A percentile compares a stretch with the other conserved stretches of the same genome.
Conservation (phyloP, 2,329 filamentous ascomycete species). For the Purpureocillium lavendulum region DNA sequence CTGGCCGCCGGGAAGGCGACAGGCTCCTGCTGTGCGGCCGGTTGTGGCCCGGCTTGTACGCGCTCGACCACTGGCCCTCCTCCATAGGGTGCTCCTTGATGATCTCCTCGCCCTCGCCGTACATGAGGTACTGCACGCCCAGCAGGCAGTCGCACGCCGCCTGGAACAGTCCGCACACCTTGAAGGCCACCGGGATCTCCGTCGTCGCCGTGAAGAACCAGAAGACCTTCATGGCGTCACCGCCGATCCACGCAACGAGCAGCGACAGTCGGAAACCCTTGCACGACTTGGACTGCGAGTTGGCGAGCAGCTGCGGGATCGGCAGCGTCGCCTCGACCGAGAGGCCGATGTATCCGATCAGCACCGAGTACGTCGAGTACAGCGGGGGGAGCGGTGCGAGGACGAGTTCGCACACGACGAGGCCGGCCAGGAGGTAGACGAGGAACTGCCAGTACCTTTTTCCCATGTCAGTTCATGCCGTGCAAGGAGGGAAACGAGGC, state of each 20-base stretch:
- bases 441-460: slow-evolving; percentile 66
- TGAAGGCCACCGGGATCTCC: slow-evolving; percentile 69
- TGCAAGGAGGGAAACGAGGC: neutral
- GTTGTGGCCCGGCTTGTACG: slow-evolving; percentile 18
- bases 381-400: slow-evolving; percentile 47
- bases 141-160: slow-evolving; percentile 67
- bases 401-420: slow-evolving; percentile 59
- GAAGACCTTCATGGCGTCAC: slow-evolving; percentile 82
- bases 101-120: slow-evolving; percentile 42
- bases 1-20: slow-evolving; percentile 30
- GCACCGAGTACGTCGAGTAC: slow-evolving; percentile 56
- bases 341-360: slow-evolving; percentile 69
- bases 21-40: slow-evolving; percentile 24
- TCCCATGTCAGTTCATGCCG: neutral
- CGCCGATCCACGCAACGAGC: slow-evolving; percentile 67
- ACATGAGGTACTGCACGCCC: slow-evolving; percentile 66
- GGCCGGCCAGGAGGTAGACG: slow-evolving; percentile 52
- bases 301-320: slow-evolving; percentile 68
- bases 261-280: slow-evolving; percentile 72
- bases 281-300: slow-evolving; percentile 60
- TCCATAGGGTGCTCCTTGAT: slow-evolving; percentile 30
- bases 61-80: slow-evolving; percentile 20
- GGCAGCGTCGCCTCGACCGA: slow-evolving; percentile 75
- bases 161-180: slow-evolving; percentile 76
- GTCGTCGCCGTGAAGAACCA: slow-evolving; percentile 69